Percentiles rank a stretch among this genome's conserved stretches.
These are phyloP conservation scores for Phylloboletellus chloephorus DNA, from an alignment of 1,284 basidiomycete genomes.

Conservation along the genomic window DNA sequence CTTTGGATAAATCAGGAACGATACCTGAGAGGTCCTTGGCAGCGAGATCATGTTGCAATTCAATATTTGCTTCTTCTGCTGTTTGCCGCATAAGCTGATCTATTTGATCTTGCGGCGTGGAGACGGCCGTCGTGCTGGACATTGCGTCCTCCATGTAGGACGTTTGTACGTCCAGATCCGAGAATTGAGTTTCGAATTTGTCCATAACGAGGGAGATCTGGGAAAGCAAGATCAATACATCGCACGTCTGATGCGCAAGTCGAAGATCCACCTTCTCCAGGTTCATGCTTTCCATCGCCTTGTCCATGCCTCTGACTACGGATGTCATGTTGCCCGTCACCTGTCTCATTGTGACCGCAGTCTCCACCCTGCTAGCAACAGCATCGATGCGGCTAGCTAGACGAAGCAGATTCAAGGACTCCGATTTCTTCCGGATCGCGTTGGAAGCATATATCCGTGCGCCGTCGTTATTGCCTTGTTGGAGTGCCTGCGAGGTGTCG, in stretches of 20 bases:
- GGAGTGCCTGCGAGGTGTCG: constrained; percentile 68
- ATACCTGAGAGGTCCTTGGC: constrained; percentile 52
- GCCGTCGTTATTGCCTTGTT: constrained; percentile 95
- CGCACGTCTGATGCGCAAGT: not conserved
- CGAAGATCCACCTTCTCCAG: constrained; percentile 73
- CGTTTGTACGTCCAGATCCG: constrained; percentile 97
- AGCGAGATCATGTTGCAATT: constrained; percentile 87
- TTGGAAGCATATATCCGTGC: constrained; percentile 99
- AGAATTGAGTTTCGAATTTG: constrained; percentile 96
- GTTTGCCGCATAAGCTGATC: constrained; percentile 90
- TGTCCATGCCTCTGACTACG: constrained; percentile 98
- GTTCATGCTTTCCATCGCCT: constrained; percentile 99
- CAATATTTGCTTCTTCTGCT: constrained; percentile 96
- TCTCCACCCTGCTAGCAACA: constrained; percentile 94
- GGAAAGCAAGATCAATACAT: constrained; percentile 7
- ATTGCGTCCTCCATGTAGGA: constrained; percentile 98
- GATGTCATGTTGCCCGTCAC: constrained; percentile 94
- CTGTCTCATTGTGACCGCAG: constrained; percentile 97
- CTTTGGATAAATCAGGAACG: constrained; percentile 49
- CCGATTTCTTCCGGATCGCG: constrained; percentile 97
- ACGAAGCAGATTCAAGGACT: constrained; percentile 85
- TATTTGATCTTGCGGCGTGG: constrained; percentile 96
- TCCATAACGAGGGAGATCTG: constrained; percentile 99
- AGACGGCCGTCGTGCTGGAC: constrained; percentile 86
- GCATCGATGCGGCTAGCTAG: constrained; percentile 92